Base-by-base conservation (phyloP, 2,329 filamentous ascomycete species). In the Ampelomyces quisqualis region DNA sequence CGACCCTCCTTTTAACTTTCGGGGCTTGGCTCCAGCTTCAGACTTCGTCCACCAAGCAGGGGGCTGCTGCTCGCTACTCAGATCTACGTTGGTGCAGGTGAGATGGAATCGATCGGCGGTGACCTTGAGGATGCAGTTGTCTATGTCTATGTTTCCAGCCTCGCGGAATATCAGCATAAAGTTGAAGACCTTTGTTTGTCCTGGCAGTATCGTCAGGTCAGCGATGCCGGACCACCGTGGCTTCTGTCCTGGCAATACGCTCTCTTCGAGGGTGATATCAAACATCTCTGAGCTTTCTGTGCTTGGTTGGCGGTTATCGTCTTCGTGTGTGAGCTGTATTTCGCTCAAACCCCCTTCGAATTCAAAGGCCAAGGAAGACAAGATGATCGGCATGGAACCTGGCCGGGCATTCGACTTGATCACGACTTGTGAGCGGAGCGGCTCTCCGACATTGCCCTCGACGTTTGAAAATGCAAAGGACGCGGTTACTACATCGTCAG, bases 81-180 rank as follows among this genome's bases (percentile, higher is more conserved):
- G 57, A 7, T 72, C 66, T 2, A 69, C 77, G n/a, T 85, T 73
- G 4, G 77, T 77, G 54, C 86, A 87, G 15, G 81, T 74, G 13
- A 96, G 70, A 24, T 78, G 74, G 53, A 91, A 95, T 0, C 74
- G 68, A 0, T 84, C 77, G 10, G 79, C 80, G 19, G 79, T 73
- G n/a, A 93, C 69, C 1, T 73, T 70, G 19, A 95, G 70, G 1
- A 74, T 78, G 7, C 85, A 78, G 2, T 80, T 81, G 4, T 78
- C 75, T 3, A 87, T 82, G 33, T 77, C 80, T 1, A 85, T 82
- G 40, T 88, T 80, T n/a, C 89, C 90, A 2, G 90, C 81, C 67
- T 96, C 90, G 43, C 89, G 82, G 11, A 95, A 77, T 2, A 84
- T 80, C 43, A 89, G 79, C 7, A 77, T 78, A 55, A 95, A 76